Evolutionary conservation across 257 asterid species (phyloP).

Genomic region (Plantago elongata): DNA sequence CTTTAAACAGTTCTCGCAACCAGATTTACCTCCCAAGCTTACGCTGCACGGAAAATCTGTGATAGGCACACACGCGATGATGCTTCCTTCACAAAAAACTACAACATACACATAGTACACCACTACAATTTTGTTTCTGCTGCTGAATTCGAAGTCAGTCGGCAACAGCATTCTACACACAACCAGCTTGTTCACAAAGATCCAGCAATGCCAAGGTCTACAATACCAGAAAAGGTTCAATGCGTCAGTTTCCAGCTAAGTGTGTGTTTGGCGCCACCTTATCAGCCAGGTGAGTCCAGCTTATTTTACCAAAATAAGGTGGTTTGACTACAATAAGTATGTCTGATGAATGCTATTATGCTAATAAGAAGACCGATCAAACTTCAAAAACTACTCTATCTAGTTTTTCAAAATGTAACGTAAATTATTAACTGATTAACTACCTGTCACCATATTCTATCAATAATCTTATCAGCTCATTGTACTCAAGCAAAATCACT

Average conservation of each 20-base stretch:
- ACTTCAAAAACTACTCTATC: too few species aligned
- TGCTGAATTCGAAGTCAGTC: constrained; percentile 18
- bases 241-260: constrained; percentile 5
- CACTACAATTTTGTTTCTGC: constrained; percentile 32
- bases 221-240: constrained; percentile 14
- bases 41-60: constrained; percentile 58
- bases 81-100: constrained; percentile 31
- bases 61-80: constrained; percentile 26
- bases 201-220: constrained; percentile 91
- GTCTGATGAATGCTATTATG: too few species aligned
- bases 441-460: too few species aligned
- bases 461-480: too few species aligned
- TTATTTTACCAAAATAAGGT: too few species aligned
- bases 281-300: background rate
- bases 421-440: too few species aligned
- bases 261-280: background rate
- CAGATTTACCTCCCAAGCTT: constrained; percentile 58
- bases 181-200: constrained; percentile 89
- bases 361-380: too few species aligned
- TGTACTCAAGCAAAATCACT: too few species aligned
- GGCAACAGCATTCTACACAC: constrained; percentile 32
- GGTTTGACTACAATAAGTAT: too few species aligned
- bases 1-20: constrained; percentile 22
- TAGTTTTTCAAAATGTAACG: too few species aligned
- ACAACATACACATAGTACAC: constrained; percentile 29